Evolutionary conservation across 2,329 filamentous ascomycete genomes (phyloP).

Genomic region (Neopestalotiopsis sp.): DNA sequence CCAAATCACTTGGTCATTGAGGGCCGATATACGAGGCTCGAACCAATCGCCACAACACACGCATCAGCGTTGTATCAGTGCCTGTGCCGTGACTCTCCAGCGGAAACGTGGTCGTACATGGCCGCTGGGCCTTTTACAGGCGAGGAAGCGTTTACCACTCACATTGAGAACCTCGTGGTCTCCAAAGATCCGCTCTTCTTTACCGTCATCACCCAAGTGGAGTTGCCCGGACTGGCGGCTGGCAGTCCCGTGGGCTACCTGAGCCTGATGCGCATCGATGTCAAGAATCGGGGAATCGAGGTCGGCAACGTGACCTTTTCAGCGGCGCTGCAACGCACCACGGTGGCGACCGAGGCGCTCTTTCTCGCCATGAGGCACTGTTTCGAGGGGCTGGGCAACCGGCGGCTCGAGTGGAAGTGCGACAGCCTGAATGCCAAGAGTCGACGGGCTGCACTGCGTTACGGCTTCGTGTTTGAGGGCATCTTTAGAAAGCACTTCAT

Average conservation of each 20-base stretch:
- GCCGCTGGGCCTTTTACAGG: slow-evolving; percentile 29
- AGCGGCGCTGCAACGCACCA: slow-evolving; percentile 54
- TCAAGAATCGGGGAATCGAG: slow-evolving; percentile 56
- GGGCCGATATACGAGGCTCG: slow-evolving; percentile 2
- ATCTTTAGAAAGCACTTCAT: slow-evolving; percentile 67
- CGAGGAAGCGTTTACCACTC: slow-evolving; percentile 24
- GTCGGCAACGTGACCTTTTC: slow-evolving; percentile 62
- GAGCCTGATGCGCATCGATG: slow-evolving; percentile 48
- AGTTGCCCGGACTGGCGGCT: slow-evolving; percentile 16
- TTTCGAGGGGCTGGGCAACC: slow-evolving; percentile 59
- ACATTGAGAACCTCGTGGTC: slow-evolving; percentile 22
- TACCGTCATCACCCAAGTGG: slow-evolving; percentile 27
- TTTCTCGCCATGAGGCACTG: slow-evolving; percentile 59
- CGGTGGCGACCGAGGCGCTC: slow-evolving; percentile 60
- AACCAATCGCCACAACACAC: slow-evolving; percentile 10
- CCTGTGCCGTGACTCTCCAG: slow-evolving; percentile 10
- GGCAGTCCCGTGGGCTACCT: slow-evolving; percentile 29
- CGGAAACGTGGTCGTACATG: slow-evolving; percentile 28
- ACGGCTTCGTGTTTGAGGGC: slow-evolving; percentile 66
- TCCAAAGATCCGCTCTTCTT: slow-evolving; percentile 30
- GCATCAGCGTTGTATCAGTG: slow-evolving; percentile 10
- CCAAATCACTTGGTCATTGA: slow-evolving; percentile 9
- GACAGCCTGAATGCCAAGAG: slow-evolving; percentile 61
- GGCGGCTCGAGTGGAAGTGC: slow-evolving; percentile 69
- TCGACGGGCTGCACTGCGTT: slow-evolving; percentile 55